These are phyloP conservation scores for Dactylorhiza incarnata DNA, from an alignment of 106 monocot genomes.

Conservation along the genomic window DNA sequence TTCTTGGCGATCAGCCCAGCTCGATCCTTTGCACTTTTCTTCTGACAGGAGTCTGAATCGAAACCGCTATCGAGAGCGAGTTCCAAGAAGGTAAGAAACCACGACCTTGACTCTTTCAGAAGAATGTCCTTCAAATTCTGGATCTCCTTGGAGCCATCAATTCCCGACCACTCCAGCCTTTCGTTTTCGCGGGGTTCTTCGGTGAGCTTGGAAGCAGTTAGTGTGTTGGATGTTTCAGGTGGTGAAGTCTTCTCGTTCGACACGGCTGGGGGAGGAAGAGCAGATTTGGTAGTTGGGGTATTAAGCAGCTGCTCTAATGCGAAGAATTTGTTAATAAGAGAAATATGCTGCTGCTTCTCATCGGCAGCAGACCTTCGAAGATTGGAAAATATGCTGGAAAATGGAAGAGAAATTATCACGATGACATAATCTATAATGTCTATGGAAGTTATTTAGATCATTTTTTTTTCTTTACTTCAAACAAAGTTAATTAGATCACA, in stretches of 20 bases:
- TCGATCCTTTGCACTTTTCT: slow-evolving; percentile 19
- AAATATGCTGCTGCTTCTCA: slow-evolving; percentile 40
- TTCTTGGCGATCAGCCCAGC: slow-evolving; percentile 24
- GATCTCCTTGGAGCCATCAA: slow-evolving; percentile 56
- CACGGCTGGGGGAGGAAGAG: slow-evolving; percentile 12
- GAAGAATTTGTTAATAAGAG: slow-evolving; percentile 68
- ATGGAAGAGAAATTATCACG: background rate
- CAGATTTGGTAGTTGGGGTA: slow-evolving; percentile 19
- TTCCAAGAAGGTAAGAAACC: slow-evolving; percentile 82
- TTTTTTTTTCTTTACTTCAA: too few relatives aligned
- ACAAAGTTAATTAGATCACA: too few relatives aligned
- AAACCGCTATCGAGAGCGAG: slow-evolving; percentile 45
- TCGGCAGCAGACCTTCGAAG: slow-evolving; percentile 32
- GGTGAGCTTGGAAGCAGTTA: slow-evolving; percentile 23
- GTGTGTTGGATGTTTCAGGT: slow-evolving; percentile 10
- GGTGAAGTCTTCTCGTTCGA: slow-evolving; percentile 20
- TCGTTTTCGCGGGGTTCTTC: slow-evolving; percentile 27
- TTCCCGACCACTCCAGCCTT: slow-evolving; percentile 68
- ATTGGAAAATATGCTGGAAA: slow-evolving; percentile 77
- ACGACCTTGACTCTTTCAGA: slow-evolving; percentile 53
- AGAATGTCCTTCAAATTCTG: slow-evolving; percentile 41
- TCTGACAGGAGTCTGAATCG: slow-evolving; percentile 23
- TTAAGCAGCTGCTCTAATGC: slow-evolving; percentile 47
- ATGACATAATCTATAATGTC: background rate
- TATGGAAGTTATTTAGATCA: too few relatives aligned